Base-by-base conservation (phyloP, 2,329 filamentous ascomycete species). In the Botrytis pseudocinerea region DNA sequence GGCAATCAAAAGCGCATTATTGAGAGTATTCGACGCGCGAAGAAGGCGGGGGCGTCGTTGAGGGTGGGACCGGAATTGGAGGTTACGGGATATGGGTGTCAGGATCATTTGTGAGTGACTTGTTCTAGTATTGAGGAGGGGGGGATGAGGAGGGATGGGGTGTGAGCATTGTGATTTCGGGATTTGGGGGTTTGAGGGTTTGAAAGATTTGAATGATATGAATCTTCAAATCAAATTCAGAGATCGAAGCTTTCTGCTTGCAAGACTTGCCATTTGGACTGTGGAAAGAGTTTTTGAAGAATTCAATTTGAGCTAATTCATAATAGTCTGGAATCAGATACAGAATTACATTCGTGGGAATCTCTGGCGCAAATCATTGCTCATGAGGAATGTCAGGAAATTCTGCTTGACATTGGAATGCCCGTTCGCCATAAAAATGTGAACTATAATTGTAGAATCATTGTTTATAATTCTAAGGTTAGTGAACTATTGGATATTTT, bases 361-460 rank as follows among this genome's bases (percentile, higher is more conserved):
- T 57, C 48, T 48, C 84, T 92, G 0, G 84, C 83, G 18, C 82
- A 85, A 65, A 91, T 94, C 74, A 83, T 94, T 32, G 80, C 83
- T 7, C 86, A 93, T 81, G 81, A 86, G 51, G 85, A 85, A 16
- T 89, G 86, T 75, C 84, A 91, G 77, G 90, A 87, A 79, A 93
- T 93, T 77, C 84, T 93, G 32, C 82, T 92, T 35, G 89, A 91
- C 78, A 83, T 91, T 51, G 89, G 88, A 54, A 84, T 89, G 83
- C 89, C 90, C 0, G 85, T 93, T 64, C 83, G 85, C 62, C 90
- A 92, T 79, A 82, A 87, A 60, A 89, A 89, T 44, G 68, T 62
- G 6, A 68, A 74, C 40, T 93, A 89, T 82, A 93, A 92, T 80
- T 89, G 88, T 76, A 85, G 92, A 38, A 84, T 91, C n/a, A 86